Evolutionary conservation across 768 basidiomycete species (phyloP).

Genomic region (Trametopsis cervina): DNA sequence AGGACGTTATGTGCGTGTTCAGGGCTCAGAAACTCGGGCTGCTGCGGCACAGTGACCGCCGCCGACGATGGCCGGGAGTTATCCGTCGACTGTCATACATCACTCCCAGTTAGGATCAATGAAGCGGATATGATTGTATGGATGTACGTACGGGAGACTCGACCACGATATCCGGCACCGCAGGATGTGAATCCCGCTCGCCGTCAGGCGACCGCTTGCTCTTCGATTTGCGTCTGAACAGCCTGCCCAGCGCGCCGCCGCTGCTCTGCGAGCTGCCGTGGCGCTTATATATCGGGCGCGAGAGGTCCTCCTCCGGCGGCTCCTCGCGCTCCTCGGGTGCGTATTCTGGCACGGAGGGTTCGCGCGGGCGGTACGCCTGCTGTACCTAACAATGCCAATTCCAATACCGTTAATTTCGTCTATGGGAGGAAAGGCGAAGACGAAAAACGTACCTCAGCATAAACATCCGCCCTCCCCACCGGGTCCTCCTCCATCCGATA

Average conservation of each 20-base stretch:
- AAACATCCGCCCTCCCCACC: not conserved
- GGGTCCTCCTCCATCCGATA: slow-evolving; percentile 1
- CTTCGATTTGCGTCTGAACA: slow-evolving; percentile 16
- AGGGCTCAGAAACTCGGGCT: slow-evolving; percentile 23
- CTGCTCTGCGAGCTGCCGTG: slow-evolving; percentile 5
- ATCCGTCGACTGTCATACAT: slow-evolving; percentile 16
- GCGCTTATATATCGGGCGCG: not conserved
- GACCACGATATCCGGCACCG: slow-evolving; percentile 19
- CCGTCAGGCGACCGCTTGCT: slow-evolving; percentile 9
- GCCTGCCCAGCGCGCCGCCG: slow-evolving; percentile 10
- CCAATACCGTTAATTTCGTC: too few relatives aligned
- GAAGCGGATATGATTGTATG: not conserved
- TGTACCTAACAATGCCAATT: not conserved
- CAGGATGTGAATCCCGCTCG: slow-evolving; percentile 1
- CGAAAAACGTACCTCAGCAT: not conserved
- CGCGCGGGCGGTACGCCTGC: slow-evolving; percentile 4
- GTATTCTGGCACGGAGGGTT: not conserved
- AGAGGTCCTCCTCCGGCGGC: not conserved
- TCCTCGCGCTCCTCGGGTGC: not conserved
- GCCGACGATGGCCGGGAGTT: slow-evolving; percentile 15
- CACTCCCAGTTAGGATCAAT: not conserved
- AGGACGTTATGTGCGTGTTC: slow-evolving; percentile 17
- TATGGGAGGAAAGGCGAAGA: too few relatives aligned
- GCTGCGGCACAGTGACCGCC: slow-evolving; percentile 11
- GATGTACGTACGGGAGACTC: slow-evolving; percentile 18